Conservation (phyloP, 2,329 filamentous ascomycete species). For the Ciborinia camelliae region DNA sequence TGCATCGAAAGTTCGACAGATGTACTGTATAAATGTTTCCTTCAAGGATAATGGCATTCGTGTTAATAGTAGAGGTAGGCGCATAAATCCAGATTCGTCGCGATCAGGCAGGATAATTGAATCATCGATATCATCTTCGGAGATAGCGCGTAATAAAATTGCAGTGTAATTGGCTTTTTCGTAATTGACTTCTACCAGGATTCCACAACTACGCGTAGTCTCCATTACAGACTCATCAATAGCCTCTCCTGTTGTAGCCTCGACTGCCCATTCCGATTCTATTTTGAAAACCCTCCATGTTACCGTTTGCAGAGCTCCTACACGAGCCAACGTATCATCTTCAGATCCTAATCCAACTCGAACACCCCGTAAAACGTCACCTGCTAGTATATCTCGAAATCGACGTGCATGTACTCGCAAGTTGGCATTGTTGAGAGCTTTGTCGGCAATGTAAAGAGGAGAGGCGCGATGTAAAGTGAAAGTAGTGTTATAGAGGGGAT, state of each 20-base stretch:
- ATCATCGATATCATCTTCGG: slow-evolving; percentile 19
- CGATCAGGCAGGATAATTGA: slow-evolving; percentile 20
- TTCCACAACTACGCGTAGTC: slow-evolving; percentile 30
- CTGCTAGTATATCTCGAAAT: slow-evolving; percentile 44
- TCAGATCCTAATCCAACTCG: slow-evolving; percentile 41
- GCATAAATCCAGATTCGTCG: slow-evolving; percentile 38
- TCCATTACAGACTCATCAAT: neutral
- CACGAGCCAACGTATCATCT: slow-evolving; percentile 37
- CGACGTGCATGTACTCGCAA: slow-evolving; percentile 41
- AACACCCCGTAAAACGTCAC: slow-evolving; percentile 46
- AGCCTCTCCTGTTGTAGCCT: slow-evolving; percentile 8
- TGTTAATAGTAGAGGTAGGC: slow-evolving; percentile 44
- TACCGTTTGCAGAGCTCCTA: slow-evolving; percentile 43
- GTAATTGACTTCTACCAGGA: slow-evolving; percentile 32
- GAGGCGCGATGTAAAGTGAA: slow-evolving; percentile 45
- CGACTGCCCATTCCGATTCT: slow-evolving; percentile 39
- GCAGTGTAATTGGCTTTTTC: slow-evolving; percentile 35
- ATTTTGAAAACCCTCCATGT: slow-evolving; percentile 43
- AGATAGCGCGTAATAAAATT: slow-evolving; percentile 29
- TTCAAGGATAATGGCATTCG: slow-evolving; percentile 46
- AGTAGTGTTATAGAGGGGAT: slow-evolving; percentile 47
- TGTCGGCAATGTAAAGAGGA: slow-evolving; percentile 43
- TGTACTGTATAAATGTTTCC: slow-evolving; percentile 43
- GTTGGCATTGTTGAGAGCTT: slow-evolving; percentile 37
- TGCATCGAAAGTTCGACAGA: slow-evolving; percentile 44